These are phyloP conservation scores for Taphrina confusa DNA, from an alignment of 1,139 yeast species.

Conservation along the genomic window DNA sequence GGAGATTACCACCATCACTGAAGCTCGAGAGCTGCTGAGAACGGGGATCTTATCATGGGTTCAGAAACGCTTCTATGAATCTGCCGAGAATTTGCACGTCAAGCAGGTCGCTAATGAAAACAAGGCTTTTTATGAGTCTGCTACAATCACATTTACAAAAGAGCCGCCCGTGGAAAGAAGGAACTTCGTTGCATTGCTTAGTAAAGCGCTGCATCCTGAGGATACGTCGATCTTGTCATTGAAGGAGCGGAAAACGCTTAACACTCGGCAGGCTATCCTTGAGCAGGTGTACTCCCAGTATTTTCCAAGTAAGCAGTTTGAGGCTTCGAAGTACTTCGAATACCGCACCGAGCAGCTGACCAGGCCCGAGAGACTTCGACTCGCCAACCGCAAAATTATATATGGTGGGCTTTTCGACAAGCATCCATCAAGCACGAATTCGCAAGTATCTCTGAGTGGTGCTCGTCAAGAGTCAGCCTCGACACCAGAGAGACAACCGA, in stretches of 20 bases:
- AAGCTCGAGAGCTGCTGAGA: constrained; percentile 24
- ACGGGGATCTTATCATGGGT: constrained; percentile 22
- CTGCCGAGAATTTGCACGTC: neutral
- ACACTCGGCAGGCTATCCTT: constrained; percentile 18
- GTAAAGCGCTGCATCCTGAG: constrained; percentile 20
- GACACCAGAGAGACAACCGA: neutral
- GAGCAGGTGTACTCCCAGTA: constrained; percentile 30
- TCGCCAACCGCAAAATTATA: neutral
- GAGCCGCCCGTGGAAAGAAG: constrained; percentile 5
- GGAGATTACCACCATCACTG: constrained; percentile 11
- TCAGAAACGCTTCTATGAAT: neutral
- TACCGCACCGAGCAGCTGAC: neutral
- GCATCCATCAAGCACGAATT: neutral
- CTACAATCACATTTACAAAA: neutral
- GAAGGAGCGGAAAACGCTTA: constrained; percentile 11
- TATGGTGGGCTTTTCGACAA: constrained; percentile 20
- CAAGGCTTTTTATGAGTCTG: constrained; percentile 8
- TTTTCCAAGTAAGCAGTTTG: constrained; percentile 18
- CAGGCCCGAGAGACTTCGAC: constrained; percentile 17
- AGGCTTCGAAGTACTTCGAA: constrained; percentile 6
- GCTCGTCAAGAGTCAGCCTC: neutral
- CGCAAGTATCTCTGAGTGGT: neutral
- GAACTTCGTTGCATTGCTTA: neutral
- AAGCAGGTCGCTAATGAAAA: neutral
- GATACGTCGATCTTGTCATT: constrained; percentile 27